A percentile compares a stretch with the other conserved stretches of the same genome.
Conservation (phyloP, 2,329 filamentous ascomycete species). For the Macrophomina tecta region DNA sequence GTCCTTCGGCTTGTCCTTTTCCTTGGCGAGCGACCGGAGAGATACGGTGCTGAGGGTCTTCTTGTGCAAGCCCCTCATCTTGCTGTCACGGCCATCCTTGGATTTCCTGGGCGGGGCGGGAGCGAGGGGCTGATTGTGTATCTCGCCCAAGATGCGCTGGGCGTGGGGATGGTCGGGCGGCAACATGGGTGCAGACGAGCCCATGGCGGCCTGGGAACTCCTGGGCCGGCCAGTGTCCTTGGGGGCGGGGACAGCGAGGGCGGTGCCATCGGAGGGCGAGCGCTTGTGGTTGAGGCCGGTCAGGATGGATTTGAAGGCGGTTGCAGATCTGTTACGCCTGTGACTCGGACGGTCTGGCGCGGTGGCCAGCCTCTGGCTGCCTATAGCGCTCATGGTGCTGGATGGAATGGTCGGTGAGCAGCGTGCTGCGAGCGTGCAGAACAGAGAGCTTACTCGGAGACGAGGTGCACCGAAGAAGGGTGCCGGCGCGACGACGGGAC, state of each 20-base stretch:
- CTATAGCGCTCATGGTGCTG: slow-evolving; percentile 23
- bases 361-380: slow-evolving; percentile 17
- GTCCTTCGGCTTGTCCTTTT: slow-evolving; percentile 47
- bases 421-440: slow-evolving; percentile 1
- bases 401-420: background rate
- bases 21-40: slow-evolving; percentile 58
- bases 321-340: slow-evolving; percentile 51
- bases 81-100: slow-evolving; percentile 40
- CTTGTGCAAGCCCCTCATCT: slow-evolving; percentile 52
- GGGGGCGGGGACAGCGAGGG: slow-evolving; percentile 31
- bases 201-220: slow-evolving; percentile 33
- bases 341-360: slow-evolving; percentile 34
- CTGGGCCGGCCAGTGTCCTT: slow-evolving; percentile 30
- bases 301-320: slow-evolving; percentile 61
- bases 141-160: slow-evolving; percentile 37
- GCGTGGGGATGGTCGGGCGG: slow-evolving; percentile 58
- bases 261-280: slow-evolving; percentile 50
- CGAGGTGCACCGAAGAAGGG: slow-evolving; percentile 15
- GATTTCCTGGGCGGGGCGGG: slow-evolving; percentile 44
- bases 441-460: slow-evolving; percentile 1
- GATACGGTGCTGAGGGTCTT: slow-evolving; percentile 62
- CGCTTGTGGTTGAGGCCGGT: slow-evolving; percentile 57
- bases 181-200: slow-evolving; percentile 46
- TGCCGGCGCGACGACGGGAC: slow-evolving; percentile 11
- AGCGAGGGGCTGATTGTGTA: slow-evolving; percentile 46